phyloP scores from a whole-genome alignment of 192 early-diverging fungal species.

The Coemansia sp. region DNA sequence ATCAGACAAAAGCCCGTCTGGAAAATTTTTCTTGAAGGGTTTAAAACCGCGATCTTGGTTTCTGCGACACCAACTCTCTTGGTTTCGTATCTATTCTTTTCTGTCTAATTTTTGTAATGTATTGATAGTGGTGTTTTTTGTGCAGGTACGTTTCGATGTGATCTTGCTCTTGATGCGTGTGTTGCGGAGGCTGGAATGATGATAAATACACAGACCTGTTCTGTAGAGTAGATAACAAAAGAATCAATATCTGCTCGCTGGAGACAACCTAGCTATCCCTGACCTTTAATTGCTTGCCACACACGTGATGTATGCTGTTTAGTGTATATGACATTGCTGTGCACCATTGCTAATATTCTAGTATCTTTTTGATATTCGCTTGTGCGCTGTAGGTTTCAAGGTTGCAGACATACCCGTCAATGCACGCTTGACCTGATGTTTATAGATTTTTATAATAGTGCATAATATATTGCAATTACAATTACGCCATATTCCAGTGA shows the following conservation, averaged over 20 bases:
- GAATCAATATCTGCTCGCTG: constrained; percentile 40
- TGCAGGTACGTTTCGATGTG: constrained; percentile 15
- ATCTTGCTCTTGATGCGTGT: background rate
- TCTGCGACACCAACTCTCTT: background rate
- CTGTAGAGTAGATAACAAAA: constrained; percentile 41
- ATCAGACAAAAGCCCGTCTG: background rate
- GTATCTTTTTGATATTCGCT: background rate
- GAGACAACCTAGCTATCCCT: constrained; percentile 37
- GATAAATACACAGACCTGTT: constrained; percentile 54
- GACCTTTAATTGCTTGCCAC: constrained; percentile 15
- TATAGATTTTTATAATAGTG: background rate
- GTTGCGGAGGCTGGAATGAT: constrained; percentile 21
- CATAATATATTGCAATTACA: constrained; percentile 1
- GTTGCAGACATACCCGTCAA: background rate
- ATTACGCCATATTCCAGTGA: background rate
- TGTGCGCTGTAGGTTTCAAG: background rate
- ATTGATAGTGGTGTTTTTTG: background rate
- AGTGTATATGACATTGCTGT: background rate
- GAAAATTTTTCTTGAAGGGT: background rate
- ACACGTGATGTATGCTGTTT: background rate
- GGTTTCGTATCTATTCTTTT: constrained; percentile 2
- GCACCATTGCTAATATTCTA: background rate
- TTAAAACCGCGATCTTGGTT: background rate
- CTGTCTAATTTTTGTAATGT: background rate
- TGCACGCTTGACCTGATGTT: background rate